Evolutionary conservation across 495 filamentous ascomycete genomes (phyloP), one percentile per base, ranked within the genome.

Genomic region (Daldinia grandis): DNA sequence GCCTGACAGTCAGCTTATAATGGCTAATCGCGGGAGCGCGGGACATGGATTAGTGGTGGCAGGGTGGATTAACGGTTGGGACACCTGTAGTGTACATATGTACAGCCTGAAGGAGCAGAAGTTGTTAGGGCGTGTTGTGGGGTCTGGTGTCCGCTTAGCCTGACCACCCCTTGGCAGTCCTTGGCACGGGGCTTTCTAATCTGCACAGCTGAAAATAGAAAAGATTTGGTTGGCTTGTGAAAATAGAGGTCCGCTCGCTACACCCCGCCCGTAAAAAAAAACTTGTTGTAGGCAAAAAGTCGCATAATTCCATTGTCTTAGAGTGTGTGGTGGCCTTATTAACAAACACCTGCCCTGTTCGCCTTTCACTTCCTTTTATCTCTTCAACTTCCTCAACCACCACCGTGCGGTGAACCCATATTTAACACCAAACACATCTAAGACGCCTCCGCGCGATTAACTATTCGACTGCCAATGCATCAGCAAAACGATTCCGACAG

Each of bases 381-480:
- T 38, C 37, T 62, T 63, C 72, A 73, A 66, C 63, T 74, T 57
- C 70, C 37, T 54, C 31, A 38, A 64, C 66, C 68, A 73, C 69
- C 75, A 73, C 68, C 71, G 37, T 75, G 44, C 64, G 76, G 76
- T 78, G 75, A 77, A 64, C 55, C 28, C 14, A 55, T 50, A 19
- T 53, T 59, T 33, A 19, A 58, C 51, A 17, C 33, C 25, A 62
- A 60, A 64, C 71, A 55, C 59, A 42, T 30, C 35, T 44, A 69
- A 71, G 17, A 30, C 49, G 53, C 54, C 37, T 63, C 25, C 6
- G 38, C 14, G 38, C 69, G 58, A 49, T 42, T 62, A 66, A 25
- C 19, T 35, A 58, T 58, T 68, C 61, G 60, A 66, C 57, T 75
- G 75, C 75, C 57, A 84, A 85, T 85, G 83, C 81, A 81, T 81